phyloP scores from a whole-genome alignment of 305 asterid species.

The Fraxinus dipetala region DNA sequence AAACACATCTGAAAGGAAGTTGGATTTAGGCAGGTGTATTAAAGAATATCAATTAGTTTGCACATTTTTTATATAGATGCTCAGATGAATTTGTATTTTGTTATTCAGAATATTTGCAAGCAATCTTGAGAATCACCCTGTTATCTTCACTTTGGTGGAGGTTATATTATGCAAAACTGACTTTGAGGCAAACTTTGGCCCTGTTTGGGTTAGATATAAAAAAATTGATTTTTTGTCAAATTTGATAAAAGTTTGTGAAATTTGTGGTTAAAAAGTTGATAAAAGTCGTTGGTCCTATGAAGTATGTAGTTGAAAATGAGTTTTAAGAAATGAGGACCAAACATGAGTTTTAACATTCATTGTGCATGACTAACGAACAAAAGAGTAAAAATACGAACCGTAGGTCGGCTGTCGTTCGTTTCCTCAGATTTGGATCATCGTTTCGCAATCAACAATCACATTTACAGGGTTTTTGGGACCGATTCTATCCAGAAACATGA shows the following conservation, averaged over 20 bases:
- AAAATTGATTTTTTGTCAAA: neutral
- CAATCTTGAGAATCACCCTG: neutral
- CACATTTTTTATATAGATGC: neutral
- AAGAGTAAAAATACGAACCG: neutral
- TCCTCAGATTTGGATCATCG: neutral
- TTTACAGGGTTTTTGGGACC: neutral
- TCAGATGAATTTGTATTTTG: neutral
- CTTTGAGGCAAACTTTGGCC: neutral
- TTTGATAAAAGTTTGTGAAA: neutral
- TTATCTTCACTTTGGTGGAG: neutral
- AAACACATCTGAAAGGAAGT: slow-evolving; percentile 58
- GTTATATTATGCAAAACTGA: slow-evolving; percentile 1
- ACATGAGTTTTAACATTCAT: neutral
- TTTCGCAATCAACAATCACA: neutral
- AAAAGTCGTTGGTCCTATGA: neutral
- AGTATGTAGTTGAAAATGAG: neutral
- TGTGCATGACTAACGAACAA: neutral
- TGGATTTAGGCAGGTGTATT: slow-evolving; percentile 25
- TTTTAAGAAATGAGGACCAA: neutral
- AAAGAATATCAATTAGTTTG: slow-evolving; percentile 5
- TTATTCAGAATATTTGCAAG: neutral
- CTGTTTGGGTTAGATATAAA: neutral
- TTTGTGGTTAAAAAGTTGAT: neutral
- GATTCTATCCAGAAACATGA: neutral
- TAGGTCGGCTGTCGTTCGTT: neutral